phyloP scores from a whole-genome alignment of 495 filamentous ascomycete genomes.

The Haplographium delicatum region DNA sequence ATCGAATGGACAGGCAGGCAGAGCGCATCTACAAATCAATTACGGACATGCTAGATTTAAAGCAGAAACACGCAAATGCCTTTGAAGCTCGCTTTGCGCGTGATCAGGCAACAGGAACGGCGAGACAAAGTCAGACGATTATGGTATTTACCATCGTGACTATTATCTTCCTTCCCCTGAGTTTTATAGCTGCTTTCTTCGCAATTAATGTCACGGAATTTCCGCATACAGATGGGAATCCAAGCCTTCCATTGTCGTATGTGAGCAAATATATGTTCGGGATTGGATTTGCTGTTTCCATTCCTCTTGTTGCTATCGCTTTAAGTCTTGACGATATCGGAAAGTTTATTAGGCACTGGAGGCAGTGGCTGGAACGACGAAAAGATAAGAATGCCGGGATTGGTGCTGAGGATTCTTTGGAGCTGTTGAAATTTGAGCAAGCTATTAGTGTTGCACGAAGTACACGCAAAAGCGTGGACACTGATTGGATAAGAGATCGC shows the following conservation, averaged over 20 bases:
- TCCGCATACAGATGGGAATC: constrained; percentile 23
- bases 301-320: constrained; percentile 55
- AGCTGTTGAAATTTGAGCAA: constrained; percentile 12
- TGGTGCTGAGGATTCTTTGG: background rate
- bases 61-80: constrained; percentile 68
- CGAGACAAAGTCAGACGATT: constrained; percentile 64
- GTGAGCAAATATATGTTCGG: constrained; percentile 63
- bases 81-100: constrained; percentile 65
- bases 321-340: constrained; percentile 54
- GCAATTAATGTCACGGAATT: constrained; percentile 58
- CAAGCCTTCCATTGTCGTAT: constrained; percentile 44
- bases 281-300: constrained; percentile 60
- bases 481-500: constrained; percentile 18
- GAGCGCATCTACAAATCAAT: constrained; percentile 58
- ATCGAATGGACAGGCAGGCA: constrained; percentile 64
- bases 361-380: background rate
- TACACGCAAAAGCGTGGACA: constrained; percentile 20
- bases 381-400: background rate
- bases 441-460: constrained; percentile 14
- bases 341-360: constrained; percentile 22
- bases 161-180: constrained; percentile 45
- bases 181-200: constrained; percentile 64
- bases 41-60: constrained; percentile 55
- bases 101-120: constrained; percentile 59
- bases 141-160: constrained; percentile 62